Base-by-base conservation (phyloP, 805 yeast species). In the Candida xiaguanensis region DNA sequence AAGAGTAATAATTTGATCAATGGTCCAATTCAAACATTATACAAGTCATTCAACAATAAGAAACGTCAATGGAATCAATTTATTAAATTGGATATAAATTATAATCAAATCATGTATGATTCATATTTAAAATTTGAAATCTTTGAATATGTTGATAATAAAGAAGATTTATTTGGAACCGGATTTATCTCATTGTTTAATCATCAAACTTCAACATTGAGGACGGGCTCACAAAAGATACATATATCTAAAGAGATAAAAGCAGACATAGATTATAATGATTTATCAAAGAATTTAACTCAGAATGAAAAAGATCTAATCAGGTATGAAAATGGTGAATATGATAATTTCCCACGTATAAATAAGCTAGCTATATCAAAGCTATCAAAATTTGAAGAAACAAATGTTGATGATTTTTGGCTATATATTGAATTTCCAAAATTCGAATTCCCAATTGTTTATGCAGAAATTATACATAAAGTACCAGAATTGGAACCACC, bases 71-170 rank as follows among this genome's bases (percentile, higher is more conserved):
- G 93, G 90, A 75, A 82, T 48, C 78, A 79, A 43, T 82, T 88
- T 84, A 59, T 87, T 15, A 72, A 75, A 33, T 58, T 93, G 34
- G 91, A 97, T 1, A 73, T 90, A 2, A 69, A 72, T 39, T 78
- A 85, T 47, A 74, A 75, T 38, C 93, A 88, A 51, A 57, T 91
- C n/a, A 82, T 86, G 2, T 55, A 78, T 26, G 74, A 76, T 29
- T 61, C 93, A 4, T 73, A 69, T 45, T 56, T 90, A 13, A 73
- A 74, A 38, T 66, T 93, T 17, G 69, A 75, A 2, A 48, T 89
- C 2, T 85, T 82, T 77, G 95, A 85, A 46, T 81, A 77, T 42
- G 74, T 75, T 22, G 77, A 80, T 7, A 75, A 80, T 0, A 59
- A 63, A 4, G 64, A 72, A 5, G 63, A 59, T 17, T 61, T 75